A percentile compares a stretch with the other conserved stretches of the same genome.
These are phyloP conservation scores for Wickerhamomyces queroliae DNA, from an alignment of 805 yeast genomes.

Conservation along the genomic window DNA sequence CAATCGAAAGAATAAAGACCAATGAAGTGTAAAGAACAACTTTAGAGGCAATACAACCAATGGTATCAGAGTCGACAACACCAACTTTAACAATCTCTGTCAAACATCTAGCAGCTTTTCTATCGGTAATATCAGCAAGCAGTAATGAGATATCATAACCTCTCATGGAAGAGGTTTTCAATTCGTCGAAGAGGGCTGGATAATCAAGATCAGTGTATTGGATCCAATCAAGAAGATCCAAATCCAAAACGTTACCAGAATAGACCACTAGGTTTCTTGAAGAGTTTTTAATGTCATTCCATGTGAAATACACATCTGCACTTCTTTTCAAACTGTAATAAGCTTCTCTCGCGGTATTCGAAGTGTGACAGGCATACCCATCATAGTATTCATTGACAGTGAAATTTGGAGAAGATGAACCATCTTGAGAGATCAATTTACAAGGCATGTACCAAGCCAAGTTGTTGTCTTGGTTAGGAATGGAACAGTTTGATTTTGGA, in stretches of 20 bases:
- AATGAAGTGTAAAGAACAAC: conserved; percentile 78
- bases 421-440: conserved; percentile 61
- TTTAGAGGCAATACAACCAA: conserved; percentile 90
- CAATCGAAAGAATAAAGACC: conserved; percentile 79
- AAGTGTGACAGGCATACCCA: conserved; percentile 93
- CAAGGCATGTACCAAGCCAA: conserved; percentile 98
- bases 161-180: conserved; percentile 47
- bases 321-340: conserved; percentile 53
- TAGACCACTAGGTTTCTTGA: conserved; percentile 79
- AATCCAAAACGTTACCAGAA: conserved; percentile 84
- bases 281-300: conserved; percentile 76
- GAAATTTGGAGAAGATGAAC: conserved; percentile 61
- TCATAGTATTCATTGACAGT: conserved; percentile 53
- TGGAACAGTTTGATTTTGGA: conserved; percentile 63
- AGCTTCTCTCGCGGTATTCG: conserved; percentile 57
- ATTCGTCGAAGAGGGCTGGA: conserved; percentile 64
- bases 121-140: conserved; percentile 56
- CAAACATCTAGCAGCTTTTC: conserved; percentile 74
- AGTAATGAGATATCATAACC: conserved; percentile 83
- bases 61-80: conserved; percentile 76
- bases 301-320: conserved; percentile 81
- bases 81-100: conserved; percentile 87
- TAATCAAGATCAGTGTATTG: conserved; percentile 61
- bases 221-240: conserved; percentile 73
- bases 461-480: conserved; percentile 59